Percentiles rank a stretch among this genome's conserved stretches.
Conservation (phyloP, 257 asterid species). For the Capsicum pubescens region DNA sequence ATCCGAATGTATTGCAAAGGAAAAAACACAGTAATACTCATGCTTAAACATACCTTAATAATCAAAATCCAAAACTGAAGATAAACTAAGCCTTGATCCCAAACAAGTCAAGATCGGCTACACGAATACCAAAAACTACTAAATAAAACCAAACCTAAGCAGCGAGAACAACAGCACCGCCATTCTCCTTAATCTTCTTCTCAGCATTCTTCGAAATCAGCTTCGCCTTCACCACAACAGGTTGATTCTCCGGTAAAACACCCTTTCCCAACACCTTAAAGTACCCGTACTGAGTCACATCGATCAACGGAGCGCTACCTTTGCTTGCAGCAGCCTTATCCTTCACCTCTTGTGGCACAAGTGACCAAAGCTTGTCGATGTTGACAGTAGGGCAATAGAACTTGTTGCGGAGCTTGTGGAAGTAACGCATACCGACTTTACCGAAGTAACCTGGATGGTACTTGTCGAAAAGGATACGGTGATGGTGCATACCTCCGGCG, state of each 20-base stretch:
- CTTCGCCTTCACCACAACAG: conserved; percentile 65
- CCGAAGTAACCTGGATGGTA: conserved; percentile 79
- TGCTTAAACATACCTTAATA: not conserved
- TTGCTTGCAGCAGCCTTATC: conserved; percentile 55
- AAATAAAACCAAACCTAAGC: conserved; percentile 46
- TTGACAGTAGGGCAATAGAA: conserved; percentile 72
- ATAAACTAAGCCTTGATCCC: not conserved
- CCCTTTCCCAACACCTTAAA: conserved; percentile 75
- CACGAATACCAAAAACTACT: conserved; percentile 12
- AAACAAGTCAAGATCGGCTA: not conserved
- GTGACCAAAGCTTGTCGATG: conserved; percentile 65
- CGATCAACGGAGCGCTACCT: conserved; percentile 49
- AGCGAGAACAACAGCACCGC: conserved; percentile 69
- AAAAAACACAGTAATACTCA: conserved; percentile 5
- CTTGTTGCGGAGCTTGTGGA: conserved; percentile 65
- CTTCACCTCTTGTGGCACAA: conserved; percentile 64
- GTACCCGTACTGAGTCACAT: conserved; percentile 68
- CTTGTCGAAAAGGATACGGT: conserved; percentile 82
- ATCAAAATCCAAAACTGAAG: conserved; percentile 17
- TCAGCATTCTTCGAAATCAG: conserved; percentile 61
- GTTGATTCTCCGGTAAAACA: conserved; percentile 47
- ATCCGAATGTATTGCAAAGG: conserved; percentile 13
- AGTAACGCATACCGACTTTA: conserved; percentile 74
- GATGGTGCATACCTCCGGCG: conserved; percentile 87
- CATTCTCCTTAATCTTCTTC: conserved; percentile 72